These are phyloP conservation scores for Mycena kentingensis DNA, from an alignment of 768 basidiomycete species.

Conservation along the genomic window DNA sequence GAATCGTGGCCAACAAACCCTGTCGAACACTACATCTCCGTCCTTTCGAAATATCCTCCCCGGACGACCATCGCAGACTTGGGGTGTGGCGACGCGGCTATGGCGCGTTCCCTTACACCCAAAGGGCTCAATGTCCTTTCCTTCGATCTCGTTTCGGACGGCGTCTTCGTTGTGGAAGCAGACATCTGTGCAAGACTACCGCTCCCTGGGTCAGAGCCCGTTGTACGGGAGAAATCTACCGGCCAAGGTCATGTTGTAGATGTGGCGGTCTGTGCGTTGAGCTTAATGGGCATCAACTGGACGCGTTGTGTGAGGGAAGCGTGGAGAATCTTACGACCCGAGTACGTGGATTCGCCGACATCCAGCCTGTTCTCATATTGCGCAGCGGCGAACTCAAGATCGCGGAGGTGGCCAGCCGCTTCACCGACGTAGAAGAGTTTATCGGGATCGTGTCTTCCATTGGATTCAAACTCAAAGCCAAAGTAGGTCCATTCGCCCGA, in stretches of 20 bases:
- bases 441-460: conserved; percentile 59
- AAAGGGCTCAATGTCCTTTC: conserved; percentile 72
- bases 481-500: conserved; percentile 45
- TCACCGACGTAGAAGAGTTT: conserved; percentile 70
- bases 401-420: conserved; percentile 88
- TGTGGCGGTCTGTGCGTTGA: conserved; percentile 89
- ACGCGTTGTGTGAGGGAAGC: conserved; percentile 86
- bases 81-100: conserved; percentile 91
- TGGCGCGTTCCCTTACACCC: conserved; percentile 74
- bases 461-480: conserved; percentile 72
- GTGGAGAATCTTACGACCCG: conserved; percentile 81
- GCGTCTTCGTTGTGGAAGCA: conserved; percentile 80
- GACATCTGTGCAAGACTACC: conserved; percentile 84
- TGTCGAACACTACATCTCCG: conserved; percentile 74
- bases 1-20: conserved; percentile 94
- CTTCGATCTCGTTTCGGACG: conserved; percentile 79
- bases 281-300: conserved; percentile 98
- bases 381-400: conserved; percentile 79
- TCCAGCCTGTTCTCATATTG: conserved; percentile 12
- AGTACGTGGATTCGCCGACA: conserved; percentile 49
- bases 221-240: conserved; percentile 37
- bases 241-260: conserved; percentile 82
- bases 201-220: conserved; percentile 75
- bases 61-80: conserved; percentile 85
- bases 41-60: conserved; percentile 62